Evolutionary conservation across 192 early-diverging fungal species (phyloP).

Genomic region (Umbelopsis vinacea): DNA sequence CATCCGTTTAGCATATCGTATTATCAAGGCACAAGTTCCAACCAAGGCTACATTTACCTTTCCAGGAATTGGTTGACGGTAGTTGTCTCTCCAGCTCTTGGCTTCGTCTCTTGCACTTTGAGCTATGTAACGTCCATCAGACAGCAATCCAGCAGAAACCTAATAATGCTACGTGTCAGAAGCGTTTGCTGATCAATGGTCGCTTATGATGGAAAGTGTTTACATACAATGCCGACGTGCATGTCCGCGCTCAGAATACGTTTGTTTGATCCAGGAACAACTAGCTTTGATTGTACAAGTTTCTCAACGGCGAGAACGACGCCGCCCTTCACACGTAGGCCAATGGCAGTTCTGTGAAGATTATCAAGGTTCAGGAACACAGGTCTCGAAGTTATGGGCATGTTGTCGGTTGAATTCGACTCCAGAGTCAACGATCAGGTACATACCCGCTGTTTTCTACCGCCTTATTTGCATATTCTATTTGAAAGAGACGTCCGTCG

Average conservation of each 20-base stretch:
- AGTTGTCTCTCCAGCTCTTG: slow-evolving; percentile 83
- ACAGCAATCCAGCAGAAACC: slow-evolving; percentile 91
- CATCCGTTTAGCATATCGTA: neutral
- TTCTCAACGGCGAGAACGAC: slow-evolving; percentile 97
- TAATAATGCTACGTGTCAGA: slow-evolving; percentile 31
- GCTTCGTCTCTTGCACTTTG: slow-evolving; percentile 92
- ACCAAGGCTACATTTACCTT: slow-evolving; percentile 53
- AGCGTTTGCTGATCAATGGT: too few species aligned
- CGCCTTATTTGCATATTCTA: slow-evolving; percentile 98
- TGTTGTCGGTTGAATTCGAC: neutral
- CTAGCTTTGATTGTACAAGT: slow-evolving; percentile 91
- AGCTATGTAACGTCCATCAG: slow-evolving; percentile 90
- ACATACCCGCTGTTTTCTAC: slow-evolving; percentile 97
- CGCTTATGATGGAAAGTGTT: neutral
- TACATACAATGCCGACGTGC: slow-evolving; percentile 89
- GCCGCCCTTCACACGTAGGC: slow-evolving; percentile 92
- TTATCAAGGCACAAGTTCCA: neutral
- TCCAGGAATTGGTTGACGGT: slow-evolving; percentile 81
- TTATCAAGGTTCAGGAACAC: neutral
- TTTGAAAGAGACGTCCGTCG: slow-evolving; percentile 98
- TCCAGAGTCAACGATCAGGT: neutral
- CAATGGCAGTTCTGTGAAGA: slow-evolving; percentile 82
- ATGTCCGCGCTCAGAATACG: slow-evolving; percentile 90
- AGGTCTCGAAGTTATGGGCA: neutral
- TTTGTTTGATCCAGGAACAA: slow-evolving; percentile 91